Conservation (phyloP, 257 asterid species). For the Rubia yunnanensis region DNA sequence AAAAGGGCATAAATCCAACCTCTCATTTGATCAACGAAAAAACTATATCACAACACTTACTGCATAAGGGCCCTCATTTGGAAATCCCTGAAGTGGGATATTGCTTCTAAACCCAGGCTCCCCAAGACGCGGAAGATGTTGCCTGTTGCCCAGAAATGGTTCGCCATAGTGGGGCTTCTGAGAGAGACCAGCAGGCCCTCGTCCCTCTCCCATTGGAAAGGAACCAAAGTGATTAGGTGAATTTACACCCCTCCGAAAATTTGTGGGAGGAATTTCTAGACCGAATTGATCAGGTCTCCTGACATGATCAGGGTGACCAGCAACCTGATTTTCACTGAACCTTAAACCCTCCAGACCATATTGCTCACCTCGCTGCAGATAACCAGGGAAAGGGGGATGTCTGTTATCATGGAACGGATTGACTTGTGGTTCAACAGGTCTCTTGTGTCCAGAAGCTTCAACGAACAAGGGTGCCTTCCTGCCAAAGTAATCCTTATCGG, state of each 20-base stretch:
- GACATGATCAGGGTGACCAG: slow-evolving; percentile 36
- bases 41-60: slow-evolving; percentile 29
- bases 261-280: slow-evolving; percentile 42
- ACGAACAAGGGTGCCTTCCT: slow-evolving; percentile 45
- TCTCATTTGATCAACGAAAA: slow-evolving; percentile 2
- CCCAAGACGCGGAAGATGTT: slow-evolving; percentile 40
- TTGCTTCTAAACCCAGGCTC: slow-evolving; percentile 62
- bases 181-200: slow-evolving; percentile 38
- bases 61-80: slow-evolving; percentile 32
- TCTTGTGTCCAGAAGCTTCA: slow-evolving; percentile 48
- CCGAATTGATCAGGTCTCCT: slow-evolving; percentile 39
- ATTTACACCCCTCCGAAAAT: slow-evolving; percentile 35
- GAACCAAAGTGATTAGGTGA: slow-evolving; percentile 42
- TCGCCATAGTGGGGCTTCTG: slow-evolving; percentile 40
- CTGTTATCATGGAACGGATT: slow-evolving; percentile 46
- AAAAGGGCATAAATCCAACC: neutral
- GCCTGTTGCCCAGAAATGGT: slow-evolving; percentile 34
- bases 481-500: slow-evolving; percentile 42
- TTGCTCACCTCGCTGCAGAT: slow-evolving; percentile 38
- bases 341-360: slow-evolving; percentile 43
- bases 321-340: slow-evolving; percentile 44
- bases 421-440: slow-evolving; percentile 42
- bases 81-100: slow-evolving; percentile 44
- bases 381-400: slow-evolving; percentile 45
- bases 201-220: slow-evolving; percentile 34